Conservation (phyloP, 225 moss, liverwort and hornwort species). For the Pseudisothecium myosuroides region DNA sequence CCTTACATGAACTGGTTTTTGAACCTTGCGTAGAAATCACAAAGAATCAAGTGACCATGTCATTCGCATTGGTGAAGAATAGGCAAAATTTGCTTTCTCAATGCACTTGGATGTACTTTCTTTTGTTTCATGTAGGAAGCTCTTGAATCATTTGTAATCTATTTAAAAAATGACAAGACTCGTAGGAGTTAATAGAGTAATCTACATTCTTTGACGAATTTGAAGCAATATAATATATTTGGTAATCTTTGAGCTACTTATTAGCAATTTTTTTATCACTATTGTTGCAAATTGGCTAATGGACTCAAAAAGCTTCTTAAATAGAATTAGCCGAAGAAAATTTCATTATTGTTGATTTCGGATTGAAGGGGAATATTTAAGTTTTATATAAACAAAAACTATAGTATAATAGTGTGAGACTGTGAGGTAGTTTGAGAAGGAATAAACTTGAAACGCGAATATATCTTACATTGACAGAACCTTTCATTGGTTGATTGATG, state of each 20-base stretch:
- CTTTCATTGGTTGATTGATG: not conserved
- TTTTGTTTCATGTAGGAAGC: fast-evolving
- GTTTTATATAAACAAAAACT: not conserved
- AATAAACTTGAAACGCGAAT: not conserved
- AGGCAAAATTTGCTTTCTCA: not conserved
- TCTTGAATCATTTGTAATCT: not conserved
- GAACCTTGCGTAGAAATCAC: fast-evolving
- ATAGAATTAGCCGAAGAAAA: fast-evolving
- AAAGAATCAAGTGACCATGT: fast-evolving
- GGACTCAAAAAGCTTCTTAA: too few species aligned
- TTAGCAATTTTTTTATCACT: not conserved
- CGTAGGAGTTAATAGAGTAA: not conserved
- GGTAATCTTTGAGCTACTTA: not conserved
- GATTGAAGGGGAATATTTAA: not conserved
- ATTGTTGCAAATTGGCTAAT: not conserved
- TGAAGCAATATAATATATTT: not conserved
- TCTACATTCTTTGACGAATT: not conserved
- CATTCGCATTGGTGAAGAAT: fast-evolving
- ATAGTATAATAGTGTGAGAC: not conserved
- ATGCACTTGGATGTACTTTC: not conserved
- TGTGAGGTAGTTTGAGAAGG: not conserved
- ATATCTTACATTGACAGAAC: not conserved
- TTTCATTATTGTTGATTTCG: not conserved
- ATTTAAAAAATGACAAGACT: not conserved
- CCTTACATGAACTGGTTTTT: not conserved